Evolutionary conservation across 2,329 filamentous ascomycete genomes (phyloP).

Genomic region (Fusarium neocosmosporiellum): DNA sequence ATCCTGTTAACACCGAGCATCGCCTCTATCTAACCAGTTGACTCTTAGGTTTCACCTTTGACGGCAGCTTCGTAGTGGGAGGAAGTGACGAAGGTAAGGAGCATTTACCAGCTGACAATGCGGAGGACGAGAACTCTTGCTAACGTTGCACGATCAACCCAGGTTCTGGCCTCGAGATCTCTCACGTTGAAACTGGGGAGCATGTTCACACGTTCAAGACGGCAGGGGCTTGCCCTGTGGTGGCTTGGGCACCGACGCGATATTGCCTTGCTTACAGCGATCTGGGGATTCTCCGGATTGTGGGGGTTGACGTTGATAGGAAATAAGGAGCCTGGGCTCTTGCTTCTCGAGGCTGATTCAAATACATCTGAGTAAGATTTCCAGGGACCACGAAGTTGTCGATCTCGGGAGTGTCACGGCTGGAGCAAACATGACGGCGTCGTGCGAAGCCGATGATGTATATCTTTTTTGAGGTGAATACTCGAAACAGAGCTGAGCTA

Average conservation of each 20-base stretch:
- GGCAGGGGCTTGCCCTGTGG: conserved; percentile 70
- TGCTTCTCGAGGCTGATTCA: background rate
- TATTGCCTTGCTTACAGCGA: conserved; percentile 82
- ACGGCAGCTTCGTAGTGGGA: conserved; percentile 79
- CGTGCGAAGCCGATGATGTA: background rate
- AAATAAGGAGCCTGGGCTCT: conserved; percentile 41
- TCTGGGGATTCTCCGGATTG: conserved; percentile 74
- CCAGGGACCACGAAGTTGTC: background rate
- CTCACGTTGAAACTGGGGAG: conserved; percentile 79
- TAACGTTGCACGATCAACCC: conserved; percentile 1
- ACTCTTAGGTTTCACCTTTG: conserved; percentile 76
- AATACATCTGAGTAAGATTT: background rate
- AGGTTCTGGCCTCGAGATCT: conserved; percentile 74
- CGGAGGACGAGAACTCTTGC: background rate
- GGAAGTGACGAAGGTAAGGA: conserved; percentile 76
- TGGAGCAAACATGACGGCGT: background rate
- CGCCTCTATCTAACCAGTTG: conserved; percentile 20
- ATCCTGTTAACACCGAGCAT: background rate
- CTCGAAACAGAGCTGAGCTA: conserved; percentile 6
- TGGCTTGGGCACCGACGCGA: conserved; percentile 80
- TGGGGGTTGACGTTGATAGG: conserved; percentile 66
- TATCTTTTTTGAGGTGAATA: background rate
- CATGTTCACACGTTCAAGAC: conserved; percentile 79
- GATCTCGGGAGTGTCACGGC: background rate
- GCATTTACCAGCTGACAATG: background rate